Percentiles rank a stretch among this genome's conserved stretches.
Evolutionary conservation across 129 eudicot species (phyloP).

Genomic region (Lactuca saligna): DNA sequence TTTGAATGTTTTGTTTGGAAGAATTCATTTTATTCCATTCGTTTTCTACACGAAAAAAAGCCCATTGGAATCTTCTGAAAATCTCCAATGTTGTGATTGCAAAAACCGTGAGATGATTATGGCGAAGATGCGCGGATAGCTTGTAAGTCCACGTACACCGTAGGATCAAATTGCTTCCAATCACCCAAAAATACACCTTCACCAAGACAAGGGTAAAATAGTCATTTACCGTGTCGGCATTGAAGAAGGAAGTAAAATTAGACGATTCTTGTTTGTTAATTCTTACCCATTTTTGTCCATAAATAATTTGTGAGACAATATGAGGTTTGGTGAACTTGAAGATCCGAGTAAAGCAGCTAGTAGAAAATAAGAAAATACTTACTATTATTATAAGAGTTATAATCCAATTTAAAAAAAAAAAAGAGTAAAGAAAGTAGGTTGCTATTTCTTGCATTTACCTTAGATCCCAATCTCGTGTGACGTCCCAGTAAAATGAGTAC

Average conservation of each 20-base stretch:
- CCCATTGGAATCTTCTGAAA: slow-evolving; percentile 92
- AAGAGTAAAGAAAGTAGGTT: too few species aligned
- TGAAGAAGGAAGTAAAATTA: not conserved
- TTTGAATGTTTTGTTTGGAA: slow-evolving; percentile 53
- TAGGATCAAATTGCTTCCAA: slow-evolving; percentile 85
- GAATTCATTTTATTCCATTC: slow-evolving; percentile 82
- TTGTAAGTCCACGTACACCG: slow-evolving; percentile 99
- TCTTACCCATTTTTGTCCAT: slow-evolving; percentile 85
- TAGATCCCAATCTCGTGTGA: slow-evolving; percentile 92
- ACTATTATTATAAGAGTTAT: too few species aligned
- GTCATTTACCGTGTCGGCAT: not conserved
- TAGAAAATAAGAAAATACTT: slow-evolving; percentile 21
- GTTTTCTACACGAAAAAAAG: slow-evolving; percentile 90
- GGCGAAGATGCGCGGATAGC: slow-evolving; percentile 96
- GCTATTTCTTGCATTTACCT: slow-evolving; percentile 38
- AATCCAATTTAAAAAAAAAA: too few species aligned
- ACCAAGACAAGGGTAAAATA: not conserved
- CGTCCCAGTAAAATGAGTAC: slow-evolving; percentile 97
- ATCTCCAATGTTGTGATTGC: slow-evolving; percentile 78
- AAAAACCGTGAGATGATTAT: slow-evolving; percentile 78
- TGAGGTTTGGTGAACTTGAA: slow-evolving; percentile 89
- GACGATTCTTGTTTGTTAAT: not conserved
- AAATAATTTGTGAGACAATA: slow-evolving; percentile 54
- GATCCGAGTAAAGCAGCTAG: slow-evolving; percentile 89
- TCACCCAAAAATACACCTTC: slow-evolving; percentile 85